Conservation (phyloP, 2,329 filamentous ascomycete species). For the Pseudogymnoascus sp. region DNA sequence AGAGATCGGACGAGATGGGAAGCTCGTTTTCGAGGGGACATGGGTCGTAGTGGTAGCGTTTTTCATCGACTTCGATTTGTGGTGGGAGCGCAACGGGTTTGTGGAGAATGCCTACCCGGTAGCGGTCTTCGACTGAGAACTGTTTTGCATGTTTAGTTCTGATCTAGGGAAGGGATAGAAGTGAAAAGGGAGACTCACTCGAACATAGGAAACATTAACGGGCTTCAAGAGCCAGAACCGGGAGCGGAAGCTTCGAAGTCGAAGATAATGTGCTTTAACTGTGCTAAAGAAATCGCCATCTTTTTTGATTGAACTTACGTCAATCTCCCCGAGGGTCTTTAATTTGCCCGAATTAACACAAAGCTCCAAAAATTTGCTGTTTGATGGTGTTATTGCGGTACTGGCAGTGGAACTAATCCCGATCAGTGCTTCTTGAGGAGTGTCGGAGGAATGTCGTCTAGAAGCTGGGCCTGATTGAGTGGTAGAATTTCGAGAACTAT, state of each 20-base stretch:
- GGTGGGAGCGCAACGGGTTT: slow-evolving; percentile 13
- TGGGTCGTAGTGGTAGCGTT: slow-evolving; percentile 13
- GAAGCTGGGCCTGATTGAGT: background rate
- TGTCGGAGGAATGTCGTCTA: background rate
- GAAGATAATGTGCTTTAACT: slow-evolving; percentile 9
- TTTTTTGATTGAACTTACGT: background rate
- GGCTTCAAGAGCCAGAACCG: slow-evolving; percentile 15
- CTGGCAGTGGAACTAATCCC: background rate
- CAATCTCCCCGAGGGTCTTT: background rate
- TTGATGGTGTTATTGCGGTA: background rate
- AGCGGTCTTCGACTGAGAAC: slow-evolving; percentile 13
- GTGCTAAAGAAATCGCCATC: background rate
- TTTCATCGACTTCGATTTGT: slow-evolving; percentile 10
- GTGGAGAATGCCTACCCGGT: slow-evolving; percentile 14
- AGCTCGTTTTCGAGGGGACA: slow-evolving; percentile 13
- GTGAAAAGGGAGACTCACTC: slow-evolving; percentile 4
- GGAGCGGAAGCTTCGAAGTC: slow-evolving; percentile 11
- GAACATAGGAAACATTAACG: slow-evolving; percentile 10
- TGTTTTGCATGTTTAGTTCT: background rate
- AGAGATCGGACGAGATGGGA: slow-evolving; percentile 10
- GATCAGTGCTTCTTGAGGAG: background rate
- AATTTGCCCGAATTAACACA: background rate
- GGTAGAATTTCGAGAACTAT: background rate
- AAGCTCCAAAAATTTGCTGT: background rate
- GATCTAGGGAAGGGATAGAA: background rate